Evolutionary conservation across 2,329 filamentous ascomycete genomes (phyloP).

Genomic region (Coniochaeta sp.): DNA sequence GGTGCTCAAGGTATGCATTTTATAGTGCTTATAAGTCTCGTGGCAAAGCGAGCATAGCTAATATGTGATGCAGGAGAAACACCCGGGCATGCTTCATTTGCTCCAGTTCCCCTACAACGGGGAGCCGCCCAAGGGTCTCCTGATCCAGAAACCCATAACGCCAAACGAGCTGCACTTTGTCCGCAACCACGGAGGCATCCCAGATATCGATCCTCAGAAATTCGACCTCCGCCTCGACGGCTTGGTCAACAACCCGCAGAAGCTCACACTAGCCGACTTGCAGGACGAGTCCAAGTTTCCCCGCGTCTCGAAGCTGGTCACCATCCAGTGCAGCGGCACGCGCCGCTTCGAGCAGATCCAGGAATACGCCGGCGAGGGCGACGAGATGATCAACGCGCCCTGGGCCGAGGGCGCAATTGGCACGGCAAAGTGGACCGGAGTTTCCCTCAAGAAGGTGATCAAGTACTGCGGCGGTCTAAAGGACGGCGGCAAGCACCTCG

Average conservation of each 20-base stretch:
- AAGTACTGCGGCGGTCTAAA: conserved; percentile 58
- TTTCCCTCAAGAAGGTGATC: conserved; percentile 62
- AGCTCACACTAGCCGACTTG: conserved; percentile 50
- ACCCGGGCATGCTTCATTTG: conserved; percentile 52
- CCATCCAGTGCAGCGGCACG: conserved; percentile 62
- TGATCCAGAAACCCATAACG: conserved; percentile 45
- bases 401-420: conserved; percentile 64
- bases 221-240: conserved; percentile 45
- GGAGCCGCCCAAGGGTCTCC: conserved; percentile 48
- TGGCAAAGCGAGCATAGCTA: background rate
- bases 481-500: conserved; percentile 50
- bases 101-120: conserved; percentile 59
- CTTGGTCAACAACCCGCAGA: conserved; percentile 49
- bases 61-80: conserved; percentile 37
- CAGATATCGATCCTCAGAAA: conserved; percentile 49
- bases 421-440: conserved; percentile 54
- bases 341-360: conserved; percentile 61
- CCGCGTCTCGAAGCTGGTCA: conserved; percentile 48
- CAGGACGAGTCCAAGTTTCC: conserved; percentile 54
- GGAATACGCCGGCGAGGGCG: conserved; percentile 58
- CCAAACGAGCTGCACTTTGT: conserved; percentile 50
- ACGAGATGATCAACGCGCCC: conserved; percentile 46
- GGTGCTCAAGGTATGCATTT: conserved; percentile 29
- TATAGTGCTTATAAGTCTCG: too few species aligned
- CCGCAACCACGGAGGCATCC: conserved; percentile 65